Evolutionary conservation across 108 stramenopile genomes (phyloP).

Genomic region (Schizochytrium sp.): DNA sequence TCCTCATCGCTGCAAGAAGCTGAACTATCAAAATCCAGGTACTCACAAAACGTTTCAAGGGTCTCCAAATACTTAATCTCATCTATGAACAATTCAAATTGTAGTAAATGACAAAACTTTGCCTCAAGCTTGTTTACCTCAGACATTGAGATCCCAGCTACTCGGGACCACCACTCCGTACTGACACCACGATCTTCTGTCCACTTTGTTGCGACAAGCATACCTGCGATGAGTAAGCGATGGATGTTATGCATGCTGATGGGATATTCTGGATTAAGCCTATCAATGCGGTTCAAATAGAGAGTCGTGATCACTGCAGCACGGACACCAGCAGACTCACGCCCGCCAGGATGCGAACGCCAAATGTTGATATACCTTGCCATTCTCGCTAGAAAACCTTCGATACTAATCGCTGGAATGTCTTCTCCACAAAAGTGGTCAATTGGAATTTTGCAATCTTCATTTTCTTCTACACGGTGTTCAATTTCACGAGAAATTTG

Average conservation of each 20-base stretch:
- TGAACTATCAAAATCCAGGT: no score
- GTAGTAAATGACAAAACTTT: not conserved
- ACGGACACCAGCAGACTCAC: conserved; percentile 57
- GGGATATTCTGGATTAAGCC: not conserved
- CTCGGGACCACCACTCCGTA: conserved; percentile 45
- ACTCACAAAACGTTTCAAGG: not conserved
- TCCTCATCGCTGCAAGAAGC: no score
- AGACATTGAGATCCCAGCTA: conserved; percentile 24
- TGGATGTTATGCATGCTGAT: conserved; percentile 40
- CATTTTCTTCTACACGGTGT: not conserved
- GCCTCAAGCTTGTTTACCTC: conserved; percentile 59
- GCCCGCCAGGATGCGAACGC: not conserved
- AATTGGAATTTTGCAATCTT: not conserved
- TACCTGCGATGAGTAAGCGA: conserved; percentile 39
- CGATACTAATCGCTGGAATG: not conserved
- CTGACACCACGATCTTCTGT: not conserved
- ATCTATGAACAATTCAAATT: conserved; percentile 53
- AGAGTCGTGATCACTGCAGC: conserved; percentile 30
- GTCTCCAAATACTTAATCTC: not conserved
- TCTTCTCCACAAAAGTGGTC: conserved; percentile 3
- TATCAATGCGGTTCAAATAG: conserved; percentile 13
- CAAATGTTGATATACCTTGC: conserved; percentile 52
- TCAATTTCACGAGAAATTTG: conserved; percentile 18
- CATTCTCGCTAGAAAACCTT: not conserved
- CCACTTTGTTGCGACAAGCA: conserved; percentile 49